A percentile compares a stretch with the other conserved stretches of the same genome.
phyloP scores from a whole-genome alignment of 2,329 filamentous ascomycete genomes.

The Emergomyces orientalis region DNA sequence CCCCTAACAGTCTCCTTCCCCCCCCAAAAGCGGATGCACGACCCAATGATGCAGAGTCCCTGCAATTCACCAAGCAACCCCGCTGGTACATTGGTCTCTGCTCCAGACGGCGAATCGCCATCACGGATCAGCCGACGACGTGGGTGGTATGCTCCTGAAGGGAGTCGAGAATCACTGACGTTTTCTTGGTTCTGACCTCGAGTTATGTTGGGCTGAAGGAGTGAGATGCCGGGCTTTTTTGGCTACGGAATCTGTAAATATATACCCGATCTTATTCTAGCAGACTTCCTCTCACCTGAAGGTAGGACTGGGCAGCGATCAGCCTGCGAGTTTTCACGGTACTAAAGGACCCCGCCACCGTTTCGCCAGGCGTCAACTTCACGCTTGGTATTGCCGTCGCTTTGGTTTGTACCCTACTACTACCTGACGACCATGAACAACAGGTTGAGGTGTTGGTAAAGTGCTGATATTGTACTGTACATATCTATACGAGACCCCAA shows the following conservation, averaged over 20 bases:
- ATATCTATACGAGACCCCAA: neutral
- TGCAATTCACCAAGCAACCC: constrained; percentile 5
- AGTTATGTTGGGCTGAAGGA: constrained; percentile 1
- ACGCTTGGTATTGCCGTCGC: neutral
- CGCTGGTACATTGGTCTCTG: neutral
- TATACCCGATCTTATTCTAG: neutral
- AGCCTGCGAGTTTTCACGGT: neutral
- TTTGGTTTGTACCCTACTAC: neutral
- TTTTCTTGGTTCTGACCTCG: constrained; percentile 8
- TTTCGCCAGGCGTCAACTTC: neutral
- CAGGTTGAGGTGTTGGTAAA: neutral
- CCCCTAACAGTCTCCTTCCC: neutral
- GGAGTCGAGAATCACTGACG: constrained; percentile 8
- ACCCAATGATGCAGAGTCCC: constrained; percentile 5
- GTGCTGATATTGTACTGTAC: neutral
- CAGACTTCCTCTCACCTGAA: neutral
- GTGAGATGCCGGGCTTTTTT: neutral
- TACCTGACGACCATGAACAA: neutral
- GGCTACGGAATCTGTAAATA: neutral
- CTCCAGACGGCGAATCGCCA: constrained; percentile 11
- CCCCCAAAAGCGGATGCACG: constrained; percentile 4
- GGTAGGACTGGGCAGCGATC: neutral
- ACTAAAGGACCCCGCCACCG: neutral
- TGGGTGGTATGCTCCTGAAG: constrained; percentile 1
- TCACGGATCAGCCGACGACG: constrained; percentile 7